Percentiles rank a stretch among this genome's conserved stretches.
Conservation (phyloP, 768 basidiomycete species). For the Tephrocybe sp. region DNA sequence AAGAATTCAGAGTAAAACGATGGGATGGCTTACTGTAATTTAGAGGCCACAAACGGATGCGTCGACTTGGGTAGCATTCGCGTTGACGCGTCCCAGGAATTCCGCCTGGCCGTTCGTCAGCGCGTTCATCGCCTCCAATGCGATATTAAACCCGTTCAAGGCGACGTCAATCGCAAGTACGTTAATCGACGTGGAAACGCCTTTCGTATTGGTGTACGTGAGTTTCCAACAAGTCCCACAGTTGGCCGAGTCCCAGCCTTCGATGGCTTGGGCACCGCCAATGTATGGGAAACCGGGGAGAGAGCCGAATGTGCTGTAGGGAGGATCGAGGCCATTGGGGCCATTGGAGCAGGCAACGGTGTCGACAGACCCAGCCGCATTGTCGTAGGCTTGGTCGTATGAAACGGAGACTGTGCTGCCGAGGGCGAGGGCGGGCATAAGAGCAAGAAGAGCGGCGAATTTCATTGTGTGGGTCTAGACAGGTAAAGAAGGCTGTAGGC, state of each 20-base stretch:
- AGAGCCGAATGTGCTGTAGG: slow-evolving; percentile 39
- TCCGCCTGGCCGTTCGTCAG: slow-evolving; percentile 28
- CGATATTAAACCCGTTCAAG: slow-evolving; percentile 19
- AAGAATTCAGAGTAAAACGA: neutral
- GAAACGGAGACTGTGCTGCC: slow-evolving; percentile 14
- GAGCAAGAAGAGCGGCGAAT: slow-evolving; percentile 22
- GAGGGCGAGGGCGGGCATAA: slow-evolving; percentile 10
- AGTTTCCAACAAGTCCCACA: slow-evolving; percentile 58
- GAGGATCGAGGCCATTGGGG: slow-evolving; percentile 36
- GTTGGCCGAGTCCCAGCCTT: slow-evolving; percentile 39
- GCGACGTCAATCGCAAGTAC: slow-evolving; percentile 44
- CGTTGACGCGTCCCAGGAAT: slow-evolving; percentile 22
- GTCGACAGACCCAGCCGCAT: slow-evolving; percentile 25
- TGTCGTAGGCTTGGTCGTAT: slow-evolving; percentile 43
- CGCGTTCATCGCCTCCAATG: slow-evolving; percentile 30
- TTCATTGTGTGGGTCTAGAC: slow-evolving; percentile 26
- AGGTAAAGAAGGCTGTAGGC: neutral
- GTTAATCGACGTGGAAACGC: slow-evolving; percentile 30
- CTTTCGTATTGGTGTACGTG: slow-evolving; percentile 30
- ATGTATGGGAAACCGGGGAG: slow-evolving; percentile 54
- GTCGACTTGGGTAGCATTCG: slow-evolving; percentile 20
- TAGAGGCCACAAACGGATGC: slow-evolving; percentile 24
- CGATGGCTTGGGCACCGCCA: slow-evolving; percentile 43
- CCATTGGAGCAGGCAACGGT: slow-evolving; percentile 49
- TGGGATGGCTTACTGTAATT: neutral